Evolutionary conservation across 768 basidiomycete species (phyloP), one percentile per base, ranked within the genome.

Genomic region (Panus rudis): DNA sequence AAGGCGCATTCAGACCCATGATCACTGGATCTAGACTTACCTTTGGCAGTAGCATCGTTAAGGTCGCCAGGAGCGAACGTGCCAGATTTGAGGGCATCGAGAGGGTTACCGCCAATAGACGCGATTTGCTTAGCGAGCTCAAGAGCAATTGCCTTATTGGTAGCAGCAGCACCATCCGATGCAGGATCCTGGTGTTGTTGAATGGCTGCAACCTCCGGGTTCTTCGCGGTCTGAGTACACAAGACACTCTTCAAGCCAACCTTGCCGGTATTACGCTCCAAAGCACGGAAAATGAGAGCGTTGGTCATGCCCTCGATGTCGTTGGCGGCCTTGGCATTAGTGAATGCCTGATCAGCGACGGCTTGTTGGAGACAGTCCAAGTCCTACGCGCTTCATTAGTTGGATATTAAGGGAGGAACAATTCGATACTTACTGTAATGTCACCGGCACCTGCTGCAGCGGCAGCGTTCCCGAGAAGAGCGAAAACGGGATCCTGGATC

Each of bases 341-440:
- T 79, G 65, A 84, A 85, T 0, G 81, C 81, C 54, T 76, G 78
- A 52, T 82, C 79, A 35, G 79, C 79, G 5, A 71, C 74, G 1
- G 75, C 76, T 64, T 79, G 77, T 53, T 82, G 80, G 16, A 84
- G 67, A 57, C 81, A 83, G 42, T 71, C 74, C 7, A 73, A 57
- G 52, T 81, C 72, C 72, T 77, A 41, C 6, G 24, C 4, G 11
- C n/a, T 1, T 19, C 24, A 12, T 41, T 11, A 46, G 39, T 31
- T 6, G 5, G 14, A 25, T 43, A 26, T 37, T 14, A 2, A 32
- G 11, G 10, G 28, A 30, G 10, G 28, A n/a, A 30, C 28, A 30
- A 30, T 10, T 30, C 10, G 10, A 30, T 30, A 10, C 71, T 38
- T 41, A 76, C 77, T 20, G 71, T 67, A 51, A 81, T 70, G 34